These are phyloP conservation scores for Thielaviopsis cerberus DNA, from an alignment of 2,329 filamentous ascomycete genomes.

Conservation along the genomic window DNA sequence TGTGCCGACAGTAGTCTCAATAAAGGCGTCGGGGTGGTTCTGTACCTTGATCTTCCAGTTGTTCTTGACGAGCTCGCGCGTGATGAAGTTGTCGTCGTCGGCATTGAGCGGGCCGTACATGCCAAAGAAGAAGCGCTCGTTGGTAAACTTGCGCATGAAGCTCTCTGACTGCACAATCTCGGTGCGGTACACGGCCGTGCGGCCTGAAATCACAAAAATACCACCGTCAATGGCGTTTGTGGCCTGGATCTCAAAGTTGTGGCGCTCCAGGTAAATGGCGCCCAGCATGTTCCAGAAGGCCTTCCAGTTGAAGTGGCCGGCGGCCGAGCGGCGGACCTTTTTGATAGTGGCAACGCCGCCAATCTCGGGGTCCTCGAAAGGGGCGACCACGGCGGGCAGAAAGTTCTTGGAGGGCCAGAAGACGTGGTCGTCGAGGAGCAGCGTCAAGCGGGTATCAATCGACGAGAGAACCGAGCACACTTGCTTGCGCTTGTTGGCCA, in stretches of 20 bases:
- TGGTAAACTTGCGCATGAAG: constrained; percentile 26
- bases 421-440: constrained; percentile 34
- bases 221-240: constrained; percentile 39
- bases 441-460: constrained; percentile 23
- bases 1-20: constrained; percentile 35
- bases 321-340: constrained; percentile 24
- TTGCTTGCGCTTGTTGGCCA: constrained; percentile 31
- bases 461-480: constrained; percentile 22
- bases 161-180: constrained; percentile 25
- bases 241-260: constrained; percentile 42
- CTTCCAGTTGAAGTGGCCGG: constrained; percentile 15
- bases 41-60: constrained; percentile 39
- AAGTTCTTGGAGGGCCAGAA: constrained; percentile 27
- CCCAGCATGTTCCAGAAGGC: constrained; percentile 36
- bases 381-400: constrained; percentile 23
- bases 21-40: constrained; percentile 25
- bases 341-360: constrained; percentile 40
- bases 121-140: constrained; percentile 32
- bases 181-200: constrained; percentile 33
- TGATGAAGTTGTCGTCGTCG: constrained; percentile 46
- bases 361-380: constrained; percentile 26
- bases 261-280: constrained; percentile 38
- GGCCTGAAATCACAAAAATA: constrained; percentile 38
- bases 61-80: constrained; percentile 30
- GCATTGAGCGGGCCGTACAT: constrained; percentile 27